Percentiles rank a stretch among this genome's conserved stretches.
Evolutionary conservation across 495 filamentous ascomycete genomes (phyloP).

Genomic region (Lepraria neglecta): DNA sequence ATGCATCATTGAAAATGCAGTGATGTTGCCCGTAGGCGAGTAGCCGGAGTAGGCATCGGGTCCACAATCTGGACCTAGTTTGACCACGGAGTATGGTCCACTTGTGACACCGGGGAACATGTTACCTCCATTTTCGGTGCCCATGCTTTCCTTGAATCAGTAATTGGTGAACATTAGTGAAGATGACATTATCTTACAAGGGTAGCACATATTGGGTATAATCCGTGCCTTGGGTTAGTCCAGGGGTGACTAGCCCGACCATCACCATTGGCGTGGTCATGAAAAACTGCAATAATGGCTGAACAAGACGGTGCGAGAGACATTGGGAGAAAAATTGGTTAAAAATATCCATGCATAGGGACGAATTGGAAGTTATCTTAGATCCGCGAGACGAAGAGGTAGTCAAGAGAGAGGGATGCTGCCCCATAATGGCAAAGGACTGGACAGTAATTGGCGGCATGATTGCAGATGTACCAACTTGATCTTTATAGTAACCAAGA

Average conservation of each 20-base stretch:
- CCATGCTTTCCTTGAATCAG: slow-evolving; percentile 21
- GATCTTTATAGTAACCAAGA: too few species aligned
- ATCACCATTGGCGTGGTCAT: neutral
- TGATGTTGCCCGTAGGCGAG: slow-evolving; percentile 51
- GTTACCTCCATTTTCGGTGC: slow-evolving; percentile 52
- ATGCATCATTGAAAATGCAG: slow-evolving; percentile 67
- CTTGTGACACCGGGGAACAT: slow-evolving; percentile 51
- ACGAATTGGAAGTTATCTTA: too few species aligned
- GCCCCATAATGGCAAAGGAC: neutral
- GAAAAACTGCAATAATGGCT: neutral
- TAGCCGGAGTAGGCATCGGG: slow-evolving; percentile 63
- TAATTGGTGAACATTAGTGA: neutral
- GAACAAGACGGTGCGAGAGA: neutral
- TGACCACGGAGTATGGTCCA: slow-evolving; percentile 63
- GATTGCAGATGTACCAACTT: too few species aligned
- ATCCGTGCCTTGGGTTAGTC: neutral
- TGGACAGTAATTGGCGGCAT: neutral
- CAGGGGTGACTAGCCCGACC: neutral
- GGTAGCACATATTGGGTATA: slow-evolving; percentile 14
- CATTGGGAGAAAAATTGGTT: neutral
- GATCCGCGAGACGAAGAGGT: neutral
- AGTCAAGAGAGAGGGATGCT: neutral
- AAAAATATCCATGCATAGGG: neutral
- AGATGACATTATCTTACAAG: neutral
- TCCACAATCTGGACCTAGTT: slow-evolving; percentile 58